These are phyloP conservation scores for Dioscorea dumetorum DNA, from an alignment of 106 monocot species.

Conservation along the genomic window DNA sequence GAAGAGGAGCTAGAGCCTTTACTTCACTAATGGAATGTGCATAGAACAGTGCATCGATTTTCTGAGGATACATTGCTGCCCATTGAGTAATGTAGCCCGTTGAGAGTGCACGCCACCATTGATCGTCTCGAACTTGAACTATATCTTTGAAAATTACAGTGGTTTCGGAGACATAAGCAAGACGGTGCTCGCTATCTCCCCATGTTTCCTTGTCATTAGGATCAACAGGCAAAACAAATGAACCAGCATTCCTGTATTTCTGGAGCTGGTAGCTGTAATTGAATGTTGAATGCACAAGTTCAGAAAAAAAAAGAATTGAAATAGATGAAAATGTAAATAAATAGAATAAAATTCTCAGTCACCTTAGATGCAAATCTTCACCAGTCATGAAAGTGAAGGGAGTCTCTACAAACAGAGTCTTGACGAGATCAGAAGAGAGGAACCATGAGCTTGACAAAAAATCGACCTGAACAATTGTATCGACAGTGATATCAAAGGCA, in stretches of 20 bases:
- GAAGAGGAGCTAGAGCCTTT: slow-evolving; percentile 62
- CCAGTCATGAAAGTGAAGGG: slow-evolving; percentile 95
- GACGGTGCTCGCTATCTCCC: slow-evolving; percentile 98
- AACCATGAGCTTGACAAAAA: slow-evolving; percentile 99
- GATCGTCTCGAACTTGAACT: slow-evolving; percentile 87
- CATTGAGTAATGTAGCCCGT: slow-evolving; percentile 89
- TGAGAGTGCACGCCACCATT: slow-evolving; percentile 93
- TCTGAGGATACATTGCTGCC: slow-evolving; percentile 97
- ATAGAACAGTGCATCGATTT: slow-evolving; percentile 91
- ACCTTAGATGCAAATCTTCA: slow-evolving; percentile 98
- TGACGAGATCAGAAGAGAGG: slow-evolving; percentile 84
- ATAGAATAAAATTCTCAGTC: not conserved
- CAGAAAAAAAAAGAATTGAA: slow-evolving; percentile 2
- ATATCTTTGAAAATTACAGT: slow-evolving; percentile 96
- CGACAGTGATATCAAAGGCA: slow-evolving; percentile 80
- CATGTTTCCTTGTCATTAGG: slow-evolving; percentile 88
- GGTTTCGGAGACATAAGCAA: slow-evolving; percentile 95
- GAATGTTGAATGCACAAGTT: not conserved
- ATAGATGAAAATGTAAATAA: not conserved
- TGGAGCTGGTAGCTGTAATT: slow-evolving; percentile 90
- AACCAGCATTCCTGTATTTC: slow-evolving; percentile 91
- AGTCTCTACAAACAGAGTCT: slow-evolving; percentile 84
- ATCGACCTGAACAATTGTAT: slow-evolving; percentile 83
- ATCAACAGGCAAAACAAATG: slow-evolving; percentile 86
- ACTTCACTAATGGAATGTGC: slow-evolving; percentile 76